Evolutionary conservation across 2,329 filamentous ascomycete species (phyloP).

Genomic region (Epichloe sp.): DNA sequence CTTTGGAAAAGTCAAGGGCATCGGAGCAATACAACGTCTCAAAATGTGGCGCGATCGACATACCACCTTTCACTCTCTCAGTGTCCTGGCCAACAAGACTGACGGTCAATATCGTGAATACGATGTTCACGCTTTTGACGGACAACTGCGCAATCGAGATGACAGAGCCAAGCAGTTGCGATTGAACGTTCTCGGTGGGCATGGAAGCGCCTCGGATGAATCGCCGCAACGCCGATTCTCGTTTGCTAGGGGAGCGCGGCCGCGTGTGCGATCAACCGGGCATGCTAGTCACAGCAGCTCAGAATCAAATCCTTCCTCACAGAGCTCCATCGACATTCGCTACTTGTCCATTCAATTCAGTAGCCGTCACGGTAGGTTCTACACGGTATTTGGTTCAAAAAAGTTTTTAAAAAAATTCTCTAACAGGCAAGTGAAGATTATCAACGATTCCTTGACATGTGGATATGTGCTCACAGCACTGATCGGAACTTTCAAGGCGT

Average conservation of each 20-base stretch:
- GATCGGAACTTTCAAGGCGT: slow-evolving; percentile 33
- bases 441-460: slow-evolving; percentile 31
- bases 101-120: slow-evolving; percentile 36
- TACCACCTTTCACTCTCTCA: slow-evolving; percentile 33
- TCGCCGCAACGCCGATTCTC: slow-evolving; percentile 27
- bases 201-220: slow-evolving; percentile 27
- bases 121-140: slow-evolving; percentile 32
- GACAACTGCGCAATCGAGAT: slow-evolving; percentile 31
- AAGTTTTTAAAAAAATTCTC: not conserved
- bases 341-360: slow-evolving; percentile 38
- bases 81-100: slow-evolving; percentile 33
- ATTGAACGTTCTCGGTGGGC: slow-evolving; percentile 26
- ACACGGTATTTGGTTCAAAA: not conserved
- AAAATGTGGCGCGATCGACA: slow-evolving; percentile 39
- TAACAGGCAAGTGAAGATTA: slow-evolving; percentile 23
- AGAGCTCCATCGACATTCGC: slow-evolving; percentile 26
- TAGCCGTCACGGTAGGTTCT: slow-evolving; percentile 29
- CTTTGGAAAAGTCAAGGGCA: slow-evolving; percentile 36
- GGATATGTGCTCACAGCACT: slow-evolving; percentile 31
- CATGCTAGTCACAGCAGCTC: slow-evolving; percentile 9
- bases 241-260: slow-evolving; percentile 30
- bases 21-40: slow-evolving; percentile 37
- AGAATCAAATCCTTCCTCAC: slow-evolving; percentile 12
- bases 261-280: slow-evolving; percentile 21
- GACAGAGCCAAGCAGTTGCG: slow-evolving; percentile 32